Evolutionary conservation across 345 rosid genomes (phyloP).

Genomic region (Triadica sebifera): DNA sequence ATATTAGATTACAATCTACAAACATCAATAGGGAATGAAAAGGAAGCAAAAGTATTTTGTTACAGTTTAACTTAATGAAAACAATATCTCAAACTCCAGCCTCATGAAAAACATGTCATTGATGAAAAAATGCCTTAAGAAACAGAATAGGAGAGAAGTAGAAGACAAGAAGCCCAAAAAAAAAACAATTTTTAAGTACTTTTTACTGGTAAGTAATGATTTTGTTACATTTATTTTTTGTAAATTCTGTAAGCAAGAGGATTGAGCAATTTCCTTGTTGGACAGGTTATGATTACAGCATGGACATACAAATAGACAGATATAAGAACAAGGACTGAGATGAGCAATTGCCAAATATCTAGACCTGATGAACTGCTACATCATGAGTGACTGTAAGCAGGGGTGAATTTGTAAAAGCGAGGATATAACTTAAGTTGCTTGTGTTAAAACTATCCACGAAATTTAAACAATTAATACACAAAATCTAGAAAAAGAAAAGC

Average conservation of each 20-base stretch:
- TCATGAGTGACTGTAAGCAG: not conserved
- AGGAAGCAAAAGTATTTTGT: not conserved
- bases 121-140: slow-evolving; percentile 4
- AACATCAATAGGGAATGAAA: not conserved
- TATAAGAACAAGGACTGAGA: not conserved
- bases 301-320: slow-evolving; percentile 1
- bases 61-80: not conserved
- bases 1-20: not conserved
- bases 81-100: not conserved
- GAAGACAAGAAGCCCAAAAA: slow-evolving; percentile 1
- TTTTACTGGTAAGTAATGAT: not conserved
- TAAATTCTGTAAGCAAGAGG: not conserved
- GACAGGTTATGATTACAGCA: not conserved
- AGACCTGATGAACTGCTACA: not conserved
- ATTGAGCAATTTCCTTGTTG: not conserved
- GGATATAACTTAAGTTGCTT: not conserved
- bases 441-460: not conserved
- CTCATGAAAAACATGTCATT: not conserved
- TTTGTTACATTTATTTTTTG: not conserved
- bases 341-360: not conserved
- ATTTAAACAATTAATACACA: not conserved
- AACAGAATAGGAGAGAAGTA: not conserved
- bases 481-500: not conserved
- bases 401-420: not conserved
- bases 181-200: not conserved